phyloP scores from a whole-genome alignment of 441 rosid species.

The Euphorbia schlechtendalii region DNA sequence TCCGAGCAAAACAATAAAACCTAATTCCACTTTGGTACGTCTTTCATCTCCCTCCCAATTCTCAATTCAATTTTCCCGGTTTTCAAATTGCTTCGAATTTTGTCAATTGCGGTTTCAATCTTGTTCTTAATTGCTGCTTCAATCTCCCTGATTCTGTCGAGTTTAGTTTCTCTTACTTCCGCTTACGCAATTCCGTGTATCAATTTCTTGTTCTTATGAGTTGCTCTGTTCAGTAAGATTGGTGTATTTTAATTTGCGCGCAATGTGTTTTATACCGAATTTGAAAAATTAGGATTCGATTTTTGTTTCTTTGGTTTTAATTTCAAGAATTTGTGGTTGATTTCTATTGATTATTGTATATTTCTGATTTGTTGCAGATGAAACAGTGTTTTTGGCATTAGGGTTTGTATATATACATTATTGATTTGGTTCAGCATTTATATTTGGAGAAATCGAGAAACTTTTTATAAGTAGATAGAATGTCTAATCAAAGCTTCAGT shows the following conservation, averaged over 20 bases:
- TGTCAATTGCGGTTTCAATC: no score
- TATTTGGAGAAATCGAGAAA: no score
- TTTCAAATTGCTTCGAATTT: no score
- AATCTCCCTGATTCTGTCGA: no score
- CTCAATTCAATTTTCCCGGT: conserved; percentile 10
- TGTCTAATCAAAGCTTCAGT: conserved; percentile 24
- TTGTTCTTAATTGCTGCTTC: no score
- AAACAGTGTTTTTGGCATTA: conserved; percentile 22
- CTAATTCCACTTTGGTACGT: conserved; percentile 25
- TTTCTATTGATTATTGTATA: conserved; percentile 18
- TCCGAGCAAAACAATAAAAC: neutral
- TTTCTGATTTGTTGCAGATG: conserved; percentile 29
- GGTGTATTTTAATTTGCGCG: neutral
- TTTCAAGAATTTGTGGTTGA: neutral
- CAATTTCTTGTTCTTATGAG: no score
- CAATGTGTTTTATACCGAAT: conserved; percentile 18
- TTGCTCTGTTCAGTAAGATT: neutral
- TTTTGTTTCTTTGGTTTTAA: neutral
- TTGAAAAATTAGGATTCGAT: conserved; percentile 10
- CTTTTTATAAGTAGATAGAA: no score
- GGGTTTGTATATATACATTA: no score
- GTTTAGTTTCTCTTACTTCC: no score
- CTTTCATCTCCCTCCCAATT: conserved; percentile 11
- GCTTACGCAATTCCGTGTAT: no score
- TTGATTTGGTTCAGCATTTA: no score